Conservation (phyloP, 225 moss, liverwort and hornwort genomes). For the Bryoerythrophyllum caledonicum region DNA sequence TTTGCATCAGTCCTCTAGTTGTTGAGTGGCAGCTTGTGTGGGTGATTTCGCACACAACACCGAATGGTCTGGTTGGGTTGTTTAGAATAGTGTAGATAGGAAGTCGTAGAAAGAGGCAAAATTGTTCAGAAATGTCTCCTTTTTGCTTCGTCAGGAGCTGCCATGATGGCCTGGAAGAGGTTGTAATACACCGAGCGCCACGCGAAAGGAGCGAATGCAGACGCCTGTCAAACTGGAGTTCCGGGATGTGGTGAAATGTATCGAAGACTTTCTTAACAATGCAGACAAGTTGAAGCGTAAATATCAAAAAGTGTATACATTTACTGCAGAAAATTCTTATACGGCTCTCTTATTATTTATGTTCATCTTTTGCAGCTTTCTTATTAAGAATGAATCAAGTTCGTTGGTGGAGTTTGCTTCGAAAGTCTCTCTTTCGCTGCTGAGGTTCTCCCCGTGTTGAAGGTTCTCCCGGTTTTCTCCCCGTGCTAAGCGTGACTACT, state of each 20-base stretch:
- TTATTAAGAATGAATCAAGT: not conserved
- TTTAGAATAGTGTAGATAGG: no score
- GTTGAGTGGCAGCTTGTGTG: no score
- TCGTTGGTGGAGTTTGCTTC: no score
- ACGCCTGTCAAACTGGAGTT: not conserved
- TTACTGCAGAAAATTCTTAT: no score
- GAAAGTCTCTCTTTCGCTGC: conserved; percentile 1
- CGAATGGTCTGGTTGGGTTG: no score
- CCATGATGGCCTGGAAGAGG: not conserved
- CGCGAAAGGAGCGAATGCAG: not conserved
- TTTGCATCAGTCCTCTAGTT: no score
- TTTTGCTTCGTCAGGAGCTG: conserved; percentile 8
- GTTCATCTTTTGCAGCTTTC: not conserved
- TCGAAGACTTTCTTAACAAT: not conserved
- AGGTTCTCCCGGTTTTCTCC: not conserved
- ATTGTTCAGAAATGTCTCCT: no score
- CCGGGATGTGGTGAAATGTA: conserved; percentile 5
- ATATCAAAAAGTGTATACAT: conserved; percentile 7
- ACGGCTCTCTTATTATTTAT: not conserved
- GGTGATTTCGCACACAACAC: no score
- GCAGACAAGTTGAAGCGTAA: not conserved
- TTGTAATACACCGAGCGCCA: not conserved
- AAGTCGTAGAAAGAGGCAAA: no score
- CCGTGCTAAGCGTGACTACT: no score
- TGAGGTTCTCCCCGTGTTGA: conserved; percentile 9